Conservation (phyloP, 192 early-diverging fungal genomes). For the Coemansia sp. region DNA sequence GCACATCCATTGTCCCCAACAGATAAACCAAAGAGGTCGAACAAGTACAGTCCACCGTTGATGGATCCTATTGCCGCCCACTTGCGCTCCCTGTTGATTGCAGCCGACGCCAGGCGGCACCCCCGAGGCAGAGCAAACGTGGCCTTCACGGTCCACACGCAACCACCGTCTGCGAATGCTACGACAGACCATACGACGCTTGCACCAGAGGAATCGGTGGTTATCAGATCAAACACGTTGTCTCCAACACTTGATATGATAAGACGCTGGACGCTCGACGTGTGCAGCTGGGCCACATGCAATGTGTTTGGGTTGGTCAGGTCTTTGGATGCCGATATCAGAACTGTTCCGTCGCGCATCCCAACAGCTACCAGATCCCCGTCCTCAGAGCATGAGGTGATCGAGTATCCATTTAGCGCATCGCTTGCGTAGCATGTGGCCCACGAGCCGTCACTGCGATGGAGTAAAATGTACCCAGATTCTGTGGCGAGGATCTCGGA, state of each 20-base stretch:
- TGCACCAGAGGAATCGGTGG: neutral
- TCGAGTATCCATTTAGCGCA: constrained; percentile 22
- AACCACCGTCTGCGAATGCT: neutral
- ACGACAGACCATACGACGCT: neutral
- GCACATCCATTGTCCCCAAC: neutral
- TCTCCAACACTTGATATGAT: neutral
- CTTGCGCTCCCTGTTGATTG: neutral
- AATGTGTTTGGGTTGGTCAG: neutral
- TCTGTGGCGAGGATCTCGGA: constrained; percentile 44
- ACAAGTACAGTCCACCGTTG: constrained; percentile 18
- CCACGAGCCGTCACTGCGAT: neutral
- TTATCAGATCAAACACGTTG: constrained; percentile 4
- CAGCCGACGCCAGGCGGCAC: constrained; percentile 12
- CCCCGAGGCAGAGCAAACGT: neutral
- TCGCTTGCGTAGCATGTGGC: neutral
- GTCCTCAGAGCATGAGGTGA: neutral
- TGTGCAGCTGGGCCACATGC: constrained; percentile 7
- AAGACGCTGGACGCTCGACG: neutral
- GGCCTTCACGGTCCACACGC: constrained; percentile 2
- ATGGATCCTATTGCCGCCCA: constrained; percentile 21
- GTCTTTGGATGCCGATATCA: neutral
- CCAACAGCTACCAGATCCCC: constrained; percentile 28
- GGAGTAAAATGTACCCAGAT: constrained; percentile 42
- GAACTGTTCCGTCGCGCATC: constrained; percentile 33
- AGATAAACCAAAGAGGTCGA: neutral